phyloP scores from a whole-genome alignment of 371 early-diverging fungal genomes.

The Rhizopus stolonifer region DNA sequence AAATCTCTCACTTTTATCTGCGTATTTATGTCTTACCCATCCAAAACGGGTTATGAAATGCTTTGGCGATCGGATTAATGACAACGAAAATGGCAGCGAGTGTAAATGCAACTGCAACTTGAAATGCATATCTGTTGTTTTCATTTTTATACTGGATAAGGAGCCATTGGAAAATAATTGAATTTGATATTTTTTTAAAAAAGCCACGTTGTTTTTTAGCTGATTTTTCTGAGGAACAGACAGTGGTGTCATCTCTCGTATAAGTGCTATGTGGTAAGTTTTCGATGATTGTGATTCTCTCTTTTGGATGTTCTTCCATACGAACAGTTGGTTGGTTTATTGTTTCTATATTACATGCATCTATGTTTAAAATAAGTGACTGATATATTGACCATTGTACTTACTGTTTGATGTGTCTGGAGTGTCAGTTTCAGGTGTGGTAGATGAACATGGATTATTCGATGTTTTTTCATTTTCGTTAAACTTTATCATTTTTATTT shows the following conservation, averaged over 20 bases:
- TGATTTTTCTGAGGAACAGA: not conserved
- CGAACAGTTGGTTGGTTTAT: not conserved
- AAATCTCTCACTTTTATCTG: too few relatives aligned
- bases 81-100: slow-evolving; percentile 21
- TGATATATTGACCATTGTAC: not conserved
- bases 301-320: not conserved
- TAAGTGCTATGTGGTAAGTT: slow-evolving; percentile 1
- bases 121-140: slow-evolving; percentile 27
- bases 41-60: slow-evolving; percentile 28
- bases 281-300: slow-evolving; percentile 21
- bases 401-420: not conserved
- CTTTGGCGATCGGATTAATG: slow-evolving; percentile 14
- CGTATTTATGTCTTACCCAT: too few relatives aligned
- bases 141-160: slow-evolving; percentile 7
- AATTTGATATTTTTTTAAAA: not conserved
- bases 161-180: slow-evolving; percentile 15
- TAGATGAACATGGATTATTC: not conserved
- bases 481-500: not conserved
- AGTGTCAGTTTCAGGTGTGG: not conserved
- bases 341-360: too few relatives aligned
- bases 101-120: slow-evolving; percentile 21
- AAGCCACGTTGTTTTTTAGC: not conserved
- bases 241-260: slow-evolving; percentile 1
- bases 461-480: not conserved
- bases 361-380: too few relatives aligned